Conservation (phyloP, 352 stramenopile genomes). For the Salisapilia sapeloensis region DNA sequence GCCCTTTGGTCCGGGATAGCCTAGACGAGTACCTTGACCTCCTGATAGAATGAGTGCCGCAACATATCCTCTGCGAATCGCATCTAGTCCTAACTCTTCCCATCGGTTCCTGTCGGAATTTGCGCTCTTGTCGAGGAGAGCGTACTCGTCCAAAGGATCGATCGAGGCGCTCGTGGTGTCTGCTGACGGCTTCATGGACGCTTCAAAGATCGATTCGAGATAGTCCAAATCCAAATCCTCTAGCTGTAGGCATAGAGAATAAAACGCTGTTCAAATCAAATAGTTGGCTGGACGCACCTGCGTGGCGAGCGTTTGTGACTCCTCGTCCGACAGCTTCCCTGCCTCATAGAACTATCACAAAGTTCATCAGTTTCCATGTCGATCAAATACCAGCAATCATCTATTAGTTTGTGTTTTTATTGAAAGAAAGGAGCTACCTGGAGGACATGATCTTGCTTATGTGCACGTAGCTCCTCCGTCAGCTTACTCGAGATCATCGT, state of each 20-base stretch:
- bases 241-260: conserved; percentile 14
- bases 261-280: neutral
- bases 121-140: conserved; percentile 30
- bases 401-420: neutral
- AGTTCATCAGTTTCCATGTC: neutral
- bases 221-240: conserved; percentile 46
- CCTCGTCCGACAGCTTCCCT: conserved; percentile 13
- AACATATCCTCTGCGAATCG: conserved; percentile 77
- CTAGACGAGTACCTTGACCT: conserved; percentile 94
- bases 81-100: conserved; percentile 39
- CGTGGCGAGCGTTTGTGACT: conserved; percentile 18
- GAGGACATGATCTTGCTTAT: conserved; percentile 52
- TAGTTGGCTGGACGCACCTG: conserved; percentile 13
- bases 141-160: conserved; percentile 48
- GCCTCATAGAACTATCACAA: conserved; percentile 48
- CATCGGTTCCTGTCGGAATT: conserved; percentile 24
- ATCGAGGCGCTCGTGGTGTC: conserved; percentile 8
- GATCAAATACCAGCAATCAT: neutral
- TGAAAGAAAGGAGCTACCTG: conserved; percentile 12
- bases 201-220: conserved; percentile 41
- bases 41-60: conserved; percentile 89
- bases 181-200: conserved; percentile 14
- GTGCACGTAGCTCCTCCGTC: conserved; percentile 10
- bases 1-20: conserved; percentile 91
- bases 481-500: no score